Evolutionary conservation across 176 grass and related monocot species (phyloP).

Genomic region (Typha latifolia): DNA sequence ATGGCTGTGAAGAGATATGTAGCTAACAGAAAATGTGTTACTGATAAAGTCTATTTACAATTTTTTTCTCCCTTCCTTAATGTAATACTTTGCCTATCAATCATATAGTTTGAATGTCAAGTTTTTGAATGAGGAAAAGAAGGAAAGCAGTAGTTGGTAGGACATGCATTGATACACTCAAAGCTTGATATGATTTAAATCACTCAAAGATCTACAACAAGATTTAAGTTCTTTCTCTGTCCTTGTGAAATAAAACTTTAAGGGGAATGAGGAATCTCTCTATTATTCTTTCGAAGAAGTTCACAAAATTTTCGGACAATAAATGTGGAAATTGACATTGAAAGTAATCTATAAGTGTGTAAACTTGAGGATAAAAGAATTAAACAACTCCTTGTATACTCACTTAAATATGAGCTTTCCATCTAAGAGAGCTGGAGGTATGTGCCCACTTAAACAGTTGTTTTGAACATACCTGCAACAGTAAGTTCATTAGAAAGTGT

Average conservation of each 20-base stretch:
- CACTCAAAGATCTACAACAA: neutral
- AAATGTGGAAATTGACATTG: neutral
- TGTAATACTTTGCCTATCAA: neutral
- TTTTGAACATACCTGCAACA: slow-evolving; percentile 11
- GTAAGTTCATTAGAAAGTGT: neutral
- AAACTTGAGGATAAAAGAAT: neutral
- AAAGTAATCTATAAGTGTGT: neutral
- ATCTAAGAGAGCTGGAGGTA: slow-evolving; percentile 4
- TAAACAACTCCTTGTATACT: neutral
- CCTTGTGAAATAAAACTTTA: neutral
- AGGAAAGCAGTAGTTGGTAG: neutral
- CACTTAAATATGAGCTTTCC: slow-evolving; percentile 9
- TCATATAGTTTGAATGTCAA: neutral
- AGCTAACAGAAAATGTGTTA: neutral
- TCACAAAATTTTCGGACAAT: neutral
- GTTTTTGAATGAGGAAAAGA: neutral
- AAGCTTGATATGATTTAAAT: neutral
- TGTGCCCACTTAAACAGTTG: slow-evolving; percentile 6
- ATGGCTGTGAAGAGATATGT: neutral
- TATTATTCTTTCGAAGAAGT: neutral
- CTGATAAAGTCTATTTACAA: neutral
- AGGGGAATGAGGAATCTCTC: neutral
- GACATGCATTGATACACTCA: neutral
- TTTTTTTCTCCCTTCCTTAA: neutral
- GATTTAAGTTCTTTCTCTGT: neutral